Percentiles rank a stretch among this genome's conserved stretches.
These are phyloP conservation scores for Orbilia blumenaviensis DNA, from an alignment of 2,329 filamentous ascomycete species.

Conservation along the genomic window DNA sequence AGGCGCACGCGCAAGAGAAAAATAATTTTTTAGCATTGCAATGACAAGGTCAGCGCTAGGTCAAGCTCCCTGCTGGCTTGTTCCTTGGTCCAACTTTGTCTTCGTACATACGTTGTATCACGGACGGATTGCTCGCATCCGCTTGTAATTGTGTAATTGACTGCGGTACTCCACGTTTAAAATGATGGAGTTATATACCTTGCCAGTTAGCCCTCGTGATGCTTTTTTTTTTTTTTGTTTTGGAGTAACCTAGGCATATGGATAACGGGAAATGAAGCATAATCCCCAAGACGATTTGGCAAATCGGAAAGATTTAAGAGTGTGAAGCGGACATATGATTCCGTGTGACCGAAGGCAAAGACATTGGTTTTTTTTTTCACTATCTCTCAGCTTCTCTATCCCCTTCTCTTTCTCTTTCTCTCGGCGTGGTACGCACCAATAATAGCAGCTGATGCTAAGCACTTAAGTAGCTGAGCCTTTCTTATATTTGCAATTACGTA, in stretches of 20 bases:
- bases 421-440: not conserved
- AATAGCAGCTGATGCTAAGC: too few relatives aligned
- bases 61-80: not conserved
- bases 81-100: too few relatives aligned
- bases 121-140: not conserved
- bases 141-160: too few relatives aligned
- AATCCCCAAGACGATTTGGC: not conserved
- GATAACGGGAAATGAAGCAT: not conserved
- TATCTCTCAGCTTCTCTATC: too few relatives aligned
- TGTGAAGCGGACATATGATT: not conserved
- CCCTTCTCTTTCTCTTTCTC: too few relatives aligned
- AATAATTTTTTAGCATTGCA: not conserved
- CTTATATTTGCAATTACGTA: conserved; percentile 1
- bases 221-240: too few relatives aligned
- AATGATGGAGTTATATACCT: too few relatives aligned
- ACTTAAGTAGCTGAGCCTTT: not conserved
- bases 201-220: not conserved
- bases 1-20: not conserved
- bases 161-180: too few relatives aligned
- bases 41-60: not conserved
- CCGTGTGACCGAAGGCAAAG: not conserved
- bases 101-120: not conserved
- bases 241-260: too few relatives aligned
- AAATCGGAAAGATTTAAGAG: too few relatives aligned
- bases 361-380: too few relatives aligned